Percentiles rank a stretch among this genome's conserved stretches.
Conservation (phyloP, 1,139 yeast genomes). For the Lodderomyces orthopsilosis region DNA sequence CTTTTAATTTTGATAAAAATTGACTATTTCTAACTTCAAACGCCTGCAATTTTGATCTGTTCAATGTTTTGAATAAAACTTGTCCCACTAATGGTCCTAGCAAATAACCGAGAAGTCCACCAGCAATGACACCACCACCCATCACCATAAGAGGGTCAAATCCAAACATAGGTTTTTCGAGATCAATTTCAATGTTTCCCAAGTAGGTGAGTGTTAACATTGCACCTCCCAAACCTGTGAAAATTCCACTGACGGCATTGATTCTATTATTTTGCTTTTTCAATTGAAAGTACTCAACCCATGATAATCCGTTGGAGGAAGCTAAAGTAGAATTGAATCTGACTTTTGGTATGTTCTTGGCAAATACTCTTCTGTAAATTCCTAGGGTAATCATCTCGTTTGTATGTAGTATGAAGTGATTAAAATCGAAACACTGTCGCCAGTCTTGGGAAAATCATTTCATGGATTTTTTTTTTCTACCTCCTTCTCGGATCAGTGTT, state of each 20-base stretch:
- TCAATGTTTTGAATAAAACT: constrained; percentile 56
- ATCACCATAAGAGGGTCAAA: constrained; percentile 81
- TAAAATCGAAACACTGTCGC: background rate
- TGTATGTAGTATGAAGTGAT: background rate
- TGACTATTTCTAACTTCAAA: constrained; percentile 64
- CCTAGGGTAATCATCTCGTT: constrained; percentile 13
- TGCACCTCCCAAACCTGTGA: constrained; percentile 69
- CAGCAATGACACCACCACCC: constrained; percentile 61
- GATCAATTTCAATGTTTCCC: constrained; percentile 78
- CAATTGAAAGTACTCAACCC: constrained; percentile 78
- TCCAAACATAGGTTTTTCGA: constrained; percentile 79
- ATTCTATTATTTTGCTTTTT: constrained; percentile 73
- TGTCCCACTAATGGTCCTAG: constrained; percentile 84
- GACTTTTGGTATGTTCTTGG: constrained; percentile 7
- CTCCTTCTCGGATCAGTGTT: background rate
- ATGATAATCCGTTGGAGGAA: constrained; percentile 35
- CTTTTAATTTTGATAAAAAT: constrained; percentile 69
- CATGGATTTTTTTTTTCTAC: background rate
- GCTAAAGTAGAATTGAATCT: constrained; percentile 27
- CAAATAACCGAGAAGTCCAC: constrained; percentile 77
- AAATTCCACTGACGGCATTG: constrained; percentile 62
- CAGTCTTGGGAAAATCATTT: background rate
- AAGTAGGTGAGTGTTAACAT: constrained; percentile 72
- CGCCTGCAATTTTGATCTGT: constrained; percentile 44
- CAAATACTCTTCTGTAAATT: constrained; percentile 10